phyloP scores from a whole-genome alignment of 2,329 filamentous ascomycete genomes.

The Ophioceras dolichostomum region DNA sequence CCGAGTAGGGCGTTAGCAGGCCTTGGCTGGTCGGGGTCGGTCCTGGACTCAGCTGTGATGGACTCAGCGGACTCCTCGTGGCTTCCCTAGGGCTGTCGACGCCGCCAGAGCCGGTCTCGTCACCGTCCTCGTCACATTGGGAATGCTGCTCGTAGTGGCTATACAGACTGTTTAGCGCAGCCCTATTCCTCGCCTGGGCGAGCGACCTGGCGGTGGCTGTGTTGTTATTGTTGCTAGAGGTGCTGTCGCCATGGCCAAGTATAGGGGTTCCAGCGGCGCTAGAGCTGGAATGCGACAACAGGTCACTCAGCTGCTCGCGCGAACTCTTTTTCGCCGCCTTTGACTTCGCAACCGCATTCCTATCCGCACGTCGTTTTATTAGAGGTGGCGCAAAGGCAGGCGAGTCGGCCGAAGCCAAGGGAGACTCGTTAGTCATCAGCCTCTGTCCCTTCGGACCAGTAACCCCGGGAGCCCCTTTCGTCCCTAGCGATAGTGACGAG shows the following conservation, averaged over 20 bases:
- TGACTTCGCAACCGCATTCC: slow-evolving; percentile 19
- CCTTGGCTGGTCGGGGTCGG: neutral
- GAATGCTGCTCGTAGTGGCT: slow-evolving; percentile 47
- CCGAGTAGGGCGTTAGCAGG: neutral
- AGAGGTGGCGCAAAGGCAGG: slow-evolving; percentile 16
- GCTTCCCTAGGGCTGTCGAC: too few relatives aligned
- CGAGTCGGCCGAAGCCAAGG: slow-evolving; percentile 26
- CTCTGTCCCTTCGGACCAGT: slow-evolving; percentile 25
- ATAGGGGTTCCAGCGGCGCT: too few relatives aligned
- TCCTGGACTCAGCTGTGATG: neutral
- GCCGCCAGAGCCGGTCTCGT: neutral
- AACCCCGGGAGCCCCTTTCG: too few relatives aligned
- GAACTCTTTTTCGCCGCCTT: slow-evolving; percentile 26
- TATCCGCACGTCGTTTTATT: slow-evolving; percentile 12
- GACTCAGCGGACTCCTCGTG: too few relatives aligned
- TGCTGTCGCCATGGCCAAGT: too few relatives aligned
- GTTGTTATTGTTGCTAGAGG: too few relatives aligned
- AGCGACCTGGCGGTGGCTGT: slow-evolving; percentile 18
- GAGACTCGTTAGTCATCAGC: slow-evolving; percentile 25
- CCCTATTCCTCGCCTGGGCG: slow-evolving; percentile 5
- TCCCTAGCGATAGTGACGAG: slow-evolving; percentile 13
- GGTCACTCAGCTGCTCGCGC: slow-evolving; percentile 8
- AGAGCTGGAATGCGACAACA: too few relatives aligned
- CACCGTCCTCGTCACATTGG: neutral
- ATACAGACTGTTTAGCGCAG: slow-evolving; percentile 37